Percentiles rank a stretch among this genome's conserved stretches.
phyloP scores from a whole-genome alignment of 257 asterid genomes.

The Salvia rosmarinus region DNA sequence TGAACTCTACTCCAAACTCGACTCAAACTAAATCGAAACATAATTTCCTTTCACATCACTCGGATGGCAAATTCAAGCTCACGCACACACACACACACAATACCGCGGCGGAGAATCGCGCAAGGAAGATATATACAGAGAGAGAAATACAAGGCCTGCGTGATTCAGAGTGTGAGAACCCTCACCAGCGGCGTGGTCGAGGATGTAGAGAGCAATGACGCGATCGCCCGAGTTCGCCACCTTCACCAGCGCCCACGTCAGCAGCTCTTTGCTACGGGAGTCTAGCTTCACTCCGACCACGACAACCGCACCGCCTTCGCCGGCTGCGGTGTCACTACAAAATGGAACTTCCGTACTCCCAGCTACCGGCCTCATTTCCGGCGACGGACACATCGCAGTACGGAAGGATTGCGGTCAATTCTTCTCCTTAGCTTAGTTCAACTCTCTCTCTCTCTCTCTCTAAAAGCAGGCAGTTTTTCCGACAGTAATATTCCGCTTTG shows the following conservation, averaged over 20 bases:
- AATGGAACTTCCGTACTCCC: constrained; percentile 31
- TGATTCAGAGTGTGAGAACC: background rate
- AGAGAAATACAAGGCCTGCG: constrained; percentile 9
- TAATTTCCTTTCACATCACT: background rate
- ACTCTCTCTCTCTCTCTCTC: constrained; percentile 33
- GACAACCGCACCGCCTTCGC: constrained; percentile 52
- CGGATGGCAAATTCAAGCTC: background rate
- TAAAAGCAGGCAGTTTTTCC: constrained; percentile 21
- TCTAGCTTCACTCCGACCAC: constrained; percentile 81
- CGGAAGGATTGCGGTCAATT: constrained; percentile 24
- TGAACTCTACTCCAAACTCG: background rate
- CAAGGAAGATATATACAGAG: background rate
- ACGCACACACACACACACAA: background rate
- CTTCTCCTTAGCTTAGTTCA: constrained; percentile 14
- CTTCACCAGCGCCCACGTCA: constrained; percentile 88
- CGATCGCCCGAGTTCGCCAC: constrained; percentile 75
- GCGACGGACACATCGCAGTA: constrained; percentile 26
- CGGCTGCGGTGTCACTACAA: constrained; percentile 29
- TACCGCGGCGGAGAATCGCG: background rate
- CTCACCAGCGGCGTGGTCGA: constrained; percentile 65
- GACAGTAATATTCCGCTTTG: constrained; percentile 23
- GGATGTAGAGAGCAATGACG: constrained; percentile 71
- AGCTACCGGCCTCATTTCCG: constrained; percentile 37
- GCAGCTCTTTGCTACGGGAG: constrained; percentile 68
- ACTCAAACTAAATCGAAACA: background rate